Percentiles rank a stretch among this genome's conserved stretches.
Evolutionary conservation across 306 rosid species (phyloP).

Genomic region (Prunus mongolica): DNA sequence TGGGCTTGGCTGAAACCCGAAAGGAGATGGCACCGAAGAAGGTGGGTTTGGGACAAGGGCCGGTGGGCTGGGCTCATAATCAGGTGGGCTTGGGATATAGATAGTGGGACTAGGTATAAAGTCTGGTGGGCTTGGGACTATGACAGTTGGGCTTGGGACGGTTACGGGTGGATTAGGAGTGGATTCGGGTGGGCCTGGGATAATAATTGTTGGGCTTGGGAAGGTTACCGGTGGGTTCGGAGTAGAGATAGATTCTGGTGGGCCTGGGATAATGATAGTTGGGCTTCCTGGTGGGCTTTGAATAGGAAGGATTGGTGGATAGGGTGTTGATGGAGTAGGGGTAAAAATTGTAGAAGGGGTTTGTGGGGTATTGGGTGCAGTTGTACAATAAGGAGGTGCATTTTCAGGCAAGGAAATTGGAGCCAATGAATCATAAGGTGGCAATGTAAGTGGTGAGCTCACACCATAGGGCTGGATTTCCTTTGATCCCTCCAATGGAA

Average conservation of each 20-base stretch:
- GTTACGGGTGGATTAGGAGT: slow-evolving; percentile 37
- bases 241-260: slow-evolving; percentile 20
- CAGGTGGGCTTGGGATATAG: slow-evolving; percentile 28
- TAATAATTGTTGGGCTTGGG: slow-evolving; percentile 17
- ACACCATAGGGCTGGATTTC: slow-evolving; percentile 52
- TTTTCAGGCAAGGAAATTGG: slow-evolving; percentile 51
- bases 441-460: slow-evolving; percentile 66
- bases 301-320: slow-evolving; percentile 45
- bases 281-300: slow-evolving; percentile 52
- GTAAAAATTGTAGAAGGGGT: slow-evolving; percentile 40
- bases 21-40: slow-evolving; percentile 40
- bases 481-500: slow-evolving; percentile 34
- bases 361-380: slow-evolving; percentile 53
- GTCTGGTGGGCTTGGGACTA: slow-evolving; percentile 37
- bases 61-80: slow-evolving; percentile 48
- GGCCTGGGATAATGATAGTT: slow-evolving; percentile 21
- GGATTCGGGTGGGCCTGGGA: slow-evolving; percentile 39
- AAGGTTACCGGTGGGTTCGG: background rate
- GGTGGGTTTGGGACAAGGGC: slow-evolving; percentile 47
- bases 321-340: slow-evolving; percentile 25
- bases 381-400: slow-evolving; percentile 54
- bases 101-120: slow-evolving; percentile 7
- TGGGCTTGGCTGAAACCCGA: slow-evolving; percentile 62
- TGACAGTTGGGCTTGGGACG: slow-evolving; percentile 34
- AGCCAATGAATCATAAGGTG: slow-evolving; percentile 74